Conservation (phyloP, 441 rosid genomes). For the Erysimum cheiri region DNA sequence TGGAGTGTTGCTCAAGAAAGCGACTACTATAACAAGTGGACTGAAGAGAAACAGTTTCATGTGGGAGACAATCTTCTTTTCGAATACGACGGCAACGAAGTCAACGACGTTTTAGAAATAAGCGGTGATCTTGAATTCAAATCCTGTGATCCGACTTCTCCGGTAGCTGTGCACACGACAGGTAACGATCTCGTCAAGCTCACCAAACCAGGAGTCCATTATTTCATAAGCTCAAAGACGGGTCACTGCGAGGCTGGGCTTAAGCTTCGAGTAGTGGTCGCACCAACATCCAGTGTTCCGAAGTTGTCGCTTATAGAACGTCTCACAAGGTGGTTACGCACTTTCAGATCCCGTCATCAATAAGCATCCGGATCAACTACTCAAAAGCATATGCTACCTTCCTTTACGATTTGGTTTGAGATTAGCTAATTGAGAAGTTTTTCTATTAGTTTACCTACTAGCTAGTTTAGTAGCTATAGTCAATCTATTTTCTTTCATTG, state of each 20-base stretch:
- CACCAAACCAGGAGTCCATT: neutral
- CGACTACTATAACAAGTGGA: constrained; percentile 8
- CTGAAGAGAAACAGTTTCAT: neutral
- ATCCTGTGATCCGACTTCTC: too few relatives aligned
- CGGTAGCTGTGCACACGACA: too few relatives aligned
- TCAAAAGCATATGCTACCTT: neutral
- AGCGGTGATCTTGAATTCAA: too few relatives aligned
- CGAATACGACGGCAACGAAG: too few relatives aligned
- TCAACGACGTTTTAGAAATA: too few relatives aligned
- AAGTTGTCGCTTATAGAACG: neutral
- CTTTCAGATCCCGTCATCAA: neutral
- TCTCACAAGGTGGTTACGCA: neutral
- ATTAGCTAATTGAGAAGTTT: neutral
- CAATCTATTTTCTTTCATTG: neutral
- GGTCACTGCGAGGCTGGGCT: neutral
- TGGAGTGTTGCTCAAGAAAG: too few relatives aligned
- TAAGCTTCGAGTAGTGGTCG: neutral
- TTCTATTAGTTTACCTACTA: neutral
- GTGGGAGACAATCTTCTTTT: constrained; percentile 14
- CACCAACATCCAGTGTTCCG: neutral
- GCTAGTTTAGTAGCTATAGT: neutral
- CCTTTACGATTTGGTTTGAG: neutral
- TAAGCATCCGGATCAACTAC: neutral
- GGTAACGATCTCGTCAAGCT: too few relatives aligned
- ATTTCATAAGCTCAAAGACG: neutral